Percentiles rank a stretch among this genome's conserved stretches.
These are phyloP conservation scores for Candida gorgasii DNA, from an alignment of 805 yeast genomes.

Conservation along the genomic window DNA sequence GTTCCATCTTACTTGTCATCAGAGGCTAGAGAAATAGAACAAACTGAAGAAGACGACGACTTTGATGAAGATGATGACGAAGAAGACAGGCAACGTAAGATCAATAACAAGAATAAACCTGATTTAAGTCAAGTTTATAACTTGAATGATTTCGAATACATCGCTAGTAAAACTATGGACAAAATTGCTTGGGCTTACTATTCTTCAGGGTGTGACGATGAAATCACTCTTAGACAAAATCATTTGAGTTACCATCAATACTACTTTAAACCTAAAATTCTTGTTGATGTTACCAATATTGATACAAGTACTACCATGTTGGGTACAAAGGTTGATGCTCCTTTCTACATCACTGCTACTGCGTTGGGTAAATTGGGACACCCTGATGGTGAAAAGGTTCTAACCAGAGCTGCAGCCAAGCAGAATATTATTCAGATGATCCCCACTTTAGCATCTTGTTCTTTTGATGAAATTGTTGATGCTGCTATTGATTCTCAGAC, in stretches of 20 bases:
- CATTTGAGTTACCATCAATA: slow-evolving; percentile 86
- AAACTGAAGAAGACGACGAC: slow-evolving; percentile 34
- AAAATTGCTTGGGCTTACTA: slow-evolving; percentile 89
- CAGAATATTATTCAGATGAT: slow-evolving; percentile 82
- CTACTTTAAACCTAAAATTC: slow-evolving; percentile 80
- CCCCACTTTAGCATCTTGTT: slow-evolving; percentile 86
- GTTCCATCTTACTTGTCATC: slow-evolving; percentile 12
- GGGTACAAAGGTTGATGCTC: slow-evolving; percentile 68
- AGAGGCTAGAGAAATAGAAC: slow-evolving; percentile 13
- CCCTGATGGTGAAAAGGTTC: slow-evolving; percentile 86
- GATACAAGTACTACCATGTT: slow-evolving; percentile 73
- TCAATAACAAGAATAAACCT: slow-evolving; percentile 53
- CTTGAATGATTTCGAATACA: slow-evolving; percentile 80
- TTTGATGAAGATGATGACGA: slow-evolving; percentile 37
- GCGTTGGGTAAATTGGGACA: slow-evolving; percentile 92
- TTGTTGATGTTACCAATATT: slow-evolving; percentile 77
- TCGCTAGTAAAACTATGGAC: slow-evolving; percentile 78
- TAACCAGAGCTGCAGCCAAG: slow-evolving; percentile 79
- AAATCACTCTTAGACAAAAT: slow-evolving; percentile 84
- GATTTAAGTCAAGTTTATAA: slow-evolving; percentile 70
- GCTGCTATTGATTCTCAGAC: slow-evolving; percentile 66
- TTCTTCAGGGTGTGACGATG: slow-evolving; percentile 91
- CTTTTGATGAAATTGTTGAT: slow-evolving; percentile 81
- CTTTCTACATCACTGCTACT: slow-evolving; percentile 89
- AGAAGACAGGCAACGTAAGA: slow-evolving; percentile 27